These are phyloP conservation scores for Rhizoclosmatium hyalinum DNA, from an alignment of 371 early-diverging fungal species.

Conservation along the genomic window DNA sequence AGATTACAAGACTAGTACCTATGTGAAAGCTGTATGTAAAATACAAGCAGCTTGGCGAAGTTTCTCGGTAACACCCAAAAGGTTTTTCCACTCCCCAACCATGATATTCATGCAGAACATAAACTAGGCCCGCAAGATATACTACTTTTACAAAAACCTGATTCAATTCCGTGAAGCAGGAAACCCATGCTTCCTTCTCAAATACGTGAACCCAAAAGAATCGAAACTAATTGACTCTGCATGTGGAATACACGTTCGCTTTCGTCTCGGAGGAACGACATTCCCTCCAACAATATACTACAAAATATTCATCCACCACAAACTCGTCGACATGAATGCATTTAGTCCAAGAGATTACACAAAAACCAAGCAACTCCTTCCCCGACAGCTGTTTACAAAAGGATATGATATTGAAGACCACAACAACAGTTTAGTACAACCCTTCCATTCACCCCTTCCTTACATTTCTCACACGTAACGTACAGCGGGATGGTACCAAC, in stretches of 20 bases:
- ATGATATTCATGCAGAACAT: background rate
- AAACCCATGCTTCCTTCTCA: conserved; percentile 49
- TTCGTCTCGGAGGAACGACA: conserved; percentile 55
- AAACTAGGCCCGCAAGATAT: conserved; percentile 46
- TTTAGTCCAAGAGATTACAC: conserved; percentile 63
- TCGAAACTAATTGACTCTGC: conserved; percentile 52
- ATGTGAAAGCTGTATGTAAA: conserved; percentile 46
- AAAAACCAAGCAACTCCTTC: conserved; percentile 35
- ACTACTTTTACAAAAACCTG: conserved; percentile 51
- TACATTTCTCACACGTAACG: background rate
- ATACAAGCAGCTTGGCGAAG: conserved; percentile 53
- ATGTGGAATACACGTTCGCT: conserved; percentile 52
- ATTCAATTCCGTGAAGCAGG: conserved; percentile 52
- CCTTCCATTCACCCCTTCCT: background rate
- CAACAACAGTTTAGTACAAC: background rate
- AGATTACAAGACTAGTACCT: conserved; percentile 34
- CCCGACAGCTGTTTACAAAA: conserved; percentile 41
- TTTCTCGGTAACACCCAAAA: conserved; percentile 42
- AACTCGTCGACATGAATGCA: conserved; percentile 55
- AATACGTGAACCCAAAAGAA: conserved; percentile 61
- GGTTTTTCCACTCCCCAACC: background rate
- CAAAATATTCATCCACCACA: conserved; percentile 57
- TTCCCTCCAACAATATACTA: conserved; percentile 62
- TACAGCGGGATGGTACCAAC: conserved; percentile 55
- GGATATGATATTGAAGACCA: conserved; percentile 13